Base-by-base conservation (phyloP, 208 protist species). In the Trypanosoma lewisi region DNA sequence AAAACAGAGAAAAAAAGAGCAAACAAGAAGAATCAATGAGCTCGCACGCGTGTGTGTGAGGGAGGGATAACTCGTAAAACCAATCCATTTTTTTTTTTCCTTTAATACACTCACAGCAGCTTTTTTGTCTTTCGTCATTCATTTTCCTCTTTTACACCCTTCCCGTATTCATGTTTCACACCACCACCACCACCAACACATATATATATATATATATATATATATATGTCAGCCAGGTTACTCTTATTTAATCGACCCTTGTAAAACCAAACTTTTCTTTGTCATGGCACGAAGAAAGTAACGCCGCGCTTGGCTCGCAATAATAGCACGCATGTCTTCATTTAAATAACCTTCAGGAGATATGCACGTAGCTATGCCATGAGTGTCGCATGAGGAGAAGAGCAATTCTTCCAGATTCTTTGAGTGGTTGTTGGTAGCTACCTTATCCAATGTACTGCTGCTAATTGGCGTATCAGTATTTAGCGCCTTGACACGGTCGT, bases 261-360 rank as follows among this genome's bases (percentile, higher is more conserved):
- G 41, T 2, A 44, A 48, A 48, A 21, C 4, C 37, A 86, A 67
- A 72, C 80, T 70, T 52, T 81, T 86, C 50, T 91, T 89, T n/a
- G 82, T 89, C 86, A 93, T 85, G 11, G 83, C 82, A 9, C 86
- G 80, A 55, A 93, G 74, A 62, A 86, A 93, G 21, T 82, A 72
- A 5, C 74, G 49, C 16, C 83, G 80, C 1, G 86, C 82, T 14
- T 83, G 77, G 4, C 69, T 45, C 1, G 60, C 58, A 52, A 89
- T 31, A 19, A 73, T 63, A n/a, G n/a, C n/a, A 5, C 52, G 54
- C 56, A 86, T 9, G 50, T 66, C 41, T 21, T 61, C 47, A 45
- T 61, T 57, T 30, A 49, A 27, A 25, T 55, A 39, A 31, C 41
- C 23, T 33, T 8, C 25, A 0, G 49, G 23, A 27, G 41, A 45